Base-by-base conservation (phyloP, 331 rosid genomes). In the Erythrophleum ivorense region DNA sequence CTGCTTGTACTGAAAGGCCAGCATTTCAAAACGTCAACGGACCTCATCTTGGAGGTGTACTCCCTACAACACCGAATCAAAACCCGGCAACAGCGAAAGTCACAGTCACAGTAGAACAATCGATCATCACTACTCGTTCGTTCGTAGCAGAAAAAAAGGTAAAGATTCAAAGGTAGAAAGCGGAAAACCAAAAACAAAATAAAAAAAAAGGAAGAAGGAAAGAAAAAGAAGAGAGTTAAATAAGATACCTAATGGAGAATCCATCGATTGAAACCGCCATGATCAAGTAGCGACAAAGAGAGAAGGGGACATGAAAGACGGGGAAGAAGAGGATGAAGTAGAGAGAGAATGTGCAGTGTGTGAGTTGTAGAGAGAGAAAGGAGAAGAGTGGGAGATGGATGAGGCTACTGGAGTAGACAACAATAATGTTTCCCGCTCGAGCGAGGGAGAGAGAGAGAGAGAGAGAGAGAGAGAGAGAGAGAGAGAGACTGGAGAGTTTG, bases 171-270 rank as follows among this genome's bases (percentile, higher is more conserved):
- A 68, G 73, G 33, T 21, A 19, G 36, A 69, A 69, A 46, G 33
- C 74, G 40, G 12, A 69, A 45, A 69, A 43, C n/a, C 8, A 19
- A 43, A 45, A 55, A 9, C 2, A 18, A 55, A 55, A n/a, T 5
- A 0, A 0, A 43, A 21, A 45, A 0, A 0, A 45, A 43, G 0
- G 0, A 21, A 5, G 0, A 7, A 64, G 54, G 16, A 16, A 48
- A 11, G 4, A 2, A 0, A 2, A 14, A 21, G 45, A 12, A n/a
- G 31, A 79, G 9, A 3, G 24, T 6, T 0, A 62, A 11, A 64
- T 66, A 64, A 65, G 63, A 62, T 50, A 93, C 99, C 99, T 88
- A 84, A 95, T 95, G 79, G 94, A 93, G 91, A 95, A 95, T 82
- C 97, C 90, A 76, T 89, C 82, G 78, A 72, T 79, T 54, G 90